Evolutionary conservation across 2,329 filamentous ascomycete species (phyloP), one percentile per base, ranked within the genome.

Genomic region (Pyrenophora tritici-repentis): DNA sequence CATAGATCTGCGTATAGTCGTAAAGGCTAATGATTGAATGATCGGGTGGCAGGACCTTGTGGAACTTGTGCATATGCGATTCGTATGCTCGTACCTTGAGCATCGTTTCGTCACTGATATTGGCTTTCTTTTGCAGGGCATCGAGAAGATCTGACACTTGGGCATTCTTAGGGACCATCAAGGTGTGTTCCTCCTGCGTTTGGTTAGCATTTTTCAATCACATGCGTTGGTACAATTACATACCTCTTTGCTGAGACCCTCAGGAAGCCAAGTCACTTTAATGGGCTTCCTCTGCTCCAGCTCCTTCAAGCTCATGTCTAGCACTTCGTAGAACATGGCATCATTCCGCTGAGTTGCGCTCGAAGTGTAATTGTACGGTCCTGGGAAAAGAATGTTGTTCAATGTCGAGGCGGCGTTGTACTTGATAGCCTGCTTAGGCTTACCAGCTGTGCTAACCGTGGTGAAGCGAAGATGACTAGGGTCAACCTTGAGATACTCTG

Each of bases 221-320:
- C n/a, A 24, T 41, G n/a, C 2, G 7, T 17, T 4, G 6, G 2
- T 16, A 4, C 12, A 17, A 12, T 13, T 70, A 51, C 81, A 73
- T 75, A 90, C 89, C 77, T 96, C 92, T 78, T 97, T 97, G 9
- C 86, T 86, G 56, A 97, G 88, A 36, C 94, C 94, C 57, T 99
- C 94, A 34, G 87, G 89, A 38, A 99, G 79, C 85, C 89, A 93
- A 1, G 81, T 89, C 40, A 99, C 77, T 72, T 90, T 93, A 57
- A 97, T 78, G 50, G 79, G 85, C 78, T 95, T 97, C 79, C 96
- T 94, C 49, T 90, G 94, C 68, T 99, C 94, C 36, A 96, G 81
- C 73, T 99, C 95, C 18, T 90, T 89, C 39, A 99, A 77, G 65
- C 91, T 96, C 79, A 97, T 96, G 57, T 99, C 94, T 34, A 99